Evolutionary conservation across 2,329 filamentous ascomycete genomes (phyloP), one percentile per base, ranked within the genome.

Genomic region (Colletotrichum destructivum): DNA sequence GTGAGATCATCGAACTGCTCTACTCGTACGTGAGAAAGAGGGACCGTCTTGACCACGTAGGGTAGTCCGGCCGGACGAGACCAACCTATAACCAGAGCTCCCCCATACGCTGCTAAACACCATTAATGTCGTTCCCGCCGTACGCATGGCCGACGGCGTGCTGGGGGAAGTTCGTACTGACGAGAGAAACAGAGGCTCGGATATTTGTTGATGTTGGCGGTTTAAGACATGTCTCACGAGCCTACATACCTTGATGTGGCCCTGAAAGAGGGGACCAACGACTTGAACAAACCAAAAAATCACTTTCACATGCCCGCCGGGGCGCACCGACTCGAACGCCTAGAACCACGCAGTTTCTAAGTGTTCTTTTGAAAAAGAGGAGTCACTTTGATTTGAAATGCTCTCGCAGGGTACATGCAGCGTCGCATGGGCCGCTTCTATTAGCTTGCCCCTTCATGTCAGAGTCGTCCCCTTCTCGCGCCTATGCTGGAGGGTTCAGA

Each of bases 401-500:
- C 44, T 23, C 46, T 31, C 51, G 52, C 65, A 69, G 60, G 51
- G 38, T 42, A 55, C 47, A 52, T 55, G 52, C 47, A 59, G 40
- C 67, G 40, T 44, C 46, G 59, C 69, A 55, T 55, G 31, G 61
- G 40, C 69, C 69, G 21, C 31, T 15, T 62, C 47, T 11, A 15
- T 52, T 51, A 62, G 60, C 46, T 52, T 52, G 21, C 46, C 18
- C 16, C 62, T 26, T 38, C 21, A 54, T 31, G 15, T 35, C 31
- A 26, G 31, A 51, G 44, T 38, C 38, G 44, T 38, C 38, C 46
- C 52, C 52, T 47, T 60, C 23, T 26, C 42, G 9, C 21, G 15
- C 42, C 40, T 72, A 71, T 12, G 61, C 66, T 47, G 65, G 59
- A 59, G 66, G 60, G 26, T 74, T 74, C 38, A 77, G 26, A 40